Evolutionary conservation across 495 filamentous ascomycete species (phyloP).

Genomic region (Neurospora sublineolata): DNA sequence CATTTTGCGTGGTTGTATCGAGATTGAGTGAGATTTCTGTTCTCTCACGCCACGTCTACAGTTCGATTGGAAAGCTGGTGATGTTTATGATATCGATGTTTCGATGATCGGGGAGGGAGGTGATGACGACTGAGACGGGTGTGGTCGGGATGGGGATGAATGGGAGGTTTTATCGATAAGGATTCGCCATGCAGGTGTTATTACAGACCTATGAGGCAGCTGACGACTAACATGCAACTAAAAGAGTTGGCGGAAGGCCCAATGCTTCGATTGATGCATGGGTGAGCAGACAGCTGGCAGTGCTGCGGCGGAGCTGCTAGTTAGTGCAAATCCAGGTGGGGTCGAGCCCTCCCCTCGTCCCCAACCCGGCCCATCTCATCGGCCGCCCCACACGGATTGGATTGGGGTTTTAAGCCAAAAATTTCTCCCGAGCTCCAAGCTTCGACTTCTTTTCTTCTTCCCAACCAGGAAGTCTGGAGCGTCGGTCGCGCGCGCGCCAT

Average conservation of each 20-base stretch:
- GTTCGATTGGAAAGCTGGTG: background rate
- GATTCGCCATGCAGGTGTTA: too few species aligned
- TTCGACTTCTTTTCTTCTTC: conserved; percentile 7
- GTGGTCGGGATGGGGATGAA: conserved; percentile 6
- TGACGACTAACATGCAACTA: background rate
- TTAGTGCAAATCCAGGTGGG: background rate
- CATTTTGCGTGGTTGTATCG: conserved; percentile 37
- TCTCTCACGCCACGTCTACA: background rate
- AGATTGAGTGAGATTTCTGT: background rate
- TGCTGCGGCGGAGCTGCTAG: background rate
- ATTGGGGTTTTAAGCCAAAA: conserved; percentile 12
- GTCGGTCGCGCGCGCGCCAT: conserved; percentile 1
- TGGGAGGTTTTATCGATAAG: conserved; percentile 16
- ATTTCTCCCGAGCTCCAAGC: conserved; percentile 13
- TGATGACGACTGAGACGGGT: conserved; percentile 7
- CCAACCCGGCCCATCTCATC: conserved; percentile 11
- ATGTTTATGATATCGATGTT: background rate
- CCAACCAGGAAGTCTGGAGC: conserved; percentile 1
- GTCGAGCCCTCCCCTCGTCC: background rate
- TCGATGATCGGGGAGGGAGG: background rate
- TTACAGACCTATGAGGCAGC: background rate
- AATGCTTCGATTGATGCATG: background rate
- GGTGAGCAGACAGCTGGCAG: background rate
- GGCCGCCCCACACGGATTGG: conserved; percentile 16
- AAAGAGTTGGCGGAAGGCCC: background rate